A percentile compares a stretch with the other conserved stretches of the same genome.
phyloP scores from a whole-genome alignment of 2,329 filamentous ascomycete species.

The Xylaria sp. region DNA sequence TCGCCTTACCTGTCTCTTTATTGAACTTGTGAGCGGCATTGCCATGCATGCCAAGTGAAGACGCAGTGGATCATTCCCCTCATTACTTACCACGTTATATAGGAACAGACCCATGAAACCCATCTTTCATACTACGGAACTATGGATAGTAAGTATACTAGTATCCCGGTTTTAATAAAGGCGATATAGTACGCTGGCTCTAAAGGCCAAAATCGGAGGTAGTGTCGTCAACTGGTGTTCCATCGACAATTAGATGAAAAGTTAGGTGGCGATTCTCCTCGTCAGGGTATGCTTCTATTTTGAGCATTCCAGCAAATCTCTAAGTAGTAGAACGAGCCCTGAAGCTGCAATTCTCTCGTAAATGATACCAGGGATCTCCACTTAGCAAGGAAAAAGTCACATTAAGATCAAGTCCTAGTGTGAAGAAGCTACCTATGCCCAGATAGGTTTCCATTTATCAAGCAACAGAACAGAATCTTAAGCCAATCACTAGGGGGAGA shows the following conservation, averaged over 20 bases:
- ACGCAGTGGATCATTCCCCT: too few species aligned
- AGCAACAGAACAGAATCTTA: background rate
- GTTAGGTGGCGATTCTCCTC: background rate
- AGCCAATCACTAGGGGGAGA: background rate
- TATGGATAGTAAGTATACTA: too few species aligned
- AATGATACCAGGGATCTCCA: background rate
- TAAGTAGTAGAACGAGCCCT: background rate
- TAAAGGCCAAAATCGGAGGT: background rate
- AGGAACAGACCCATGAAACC: background rate
- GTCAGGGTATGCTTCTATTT: background rate
- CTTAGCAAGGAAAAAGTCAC: background rate
- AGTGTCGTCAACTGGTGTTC: background rate
- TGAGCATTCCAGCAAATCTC: background rate
- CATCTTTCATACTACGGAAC: background rate
- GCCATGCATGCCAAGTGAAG: too few species aligned
- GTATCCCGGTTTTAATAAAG: too few species aligned
- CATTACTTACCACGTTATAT: background rate
- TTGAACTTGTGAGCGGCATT: too few species aligned
- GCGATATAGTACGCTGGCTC: background rate
- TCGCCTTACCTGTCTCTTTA: too few species aligned
- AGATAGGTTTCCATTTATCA: background rate
- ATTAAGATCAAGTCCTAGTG: background rate
- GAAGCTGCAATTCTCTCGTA: background rate
- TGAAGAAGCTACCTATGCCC: background rate
- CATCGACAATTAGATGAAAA: background rate